Evolutionary conservation across 1,284 basidiomycete genomes (phyloP), one percentile per base, ranked within the genome.

Genomic region (Wolfiporia cocos): DNA sequence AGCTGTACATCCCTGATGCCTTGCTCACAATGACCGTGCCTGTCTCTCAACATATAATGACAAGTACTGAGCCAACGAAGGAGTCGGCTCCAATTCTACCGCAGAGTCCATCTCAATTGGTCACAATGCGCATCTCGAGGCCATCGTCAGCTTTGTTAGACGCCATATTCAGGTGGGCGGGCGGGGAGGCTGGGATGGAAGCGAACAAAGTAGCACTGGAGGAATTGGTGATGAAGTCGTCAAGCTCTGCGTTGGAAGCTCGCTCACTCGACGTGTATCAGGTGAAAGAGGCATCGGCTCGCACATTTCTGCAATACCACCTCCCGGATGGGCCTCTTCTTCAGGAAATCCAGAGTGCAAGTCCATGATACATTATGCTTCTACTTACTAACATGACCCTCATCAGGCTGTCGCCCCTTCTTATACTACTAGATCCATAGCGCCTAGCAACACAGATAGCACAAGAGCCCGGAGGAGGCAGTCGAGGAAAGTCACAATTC

Each of bases 261-360:
- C 2, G 28, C 19, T 23, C 43, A 42, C 48, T 33, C 35, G 22
- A 11, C 45, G 40, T 47, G 33, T 31, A 6, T 3, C 43, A 59
- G 58, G 44, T 43, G 14, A 43, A 61, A 52, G 61, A 73, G 63
- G 60, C 67, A 23, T 58, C 64, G 14, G 57, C 66, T 19, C 67
- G 73, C 41, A 62, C 64, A n/a, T 86, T 72, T 54, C 60, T 85
- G 31, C 73, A 73, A 15, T 67, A 85, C 51, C 72, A 67, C 41
- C 56, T 86, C 5, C 61, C 77, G 2, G 67, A 76, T 37, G 75
- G 78, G 11, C 61, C 74, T 5, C 59, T 80, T 37, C 57, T 84
- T 21, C 63, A 68, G 4, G 76, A 83, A 53, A 63, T 87, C 21
- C 74, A 75, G 59, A 66, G 61, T 26, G 83, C 84, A 53, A 48